Percentiles rank a stretch among this genome's conserved stretches.
Evolutionary conservation across 1,139 yeast genomes (phyloP).

Genomic region (Wickerhamomyces sp.): DNA sequence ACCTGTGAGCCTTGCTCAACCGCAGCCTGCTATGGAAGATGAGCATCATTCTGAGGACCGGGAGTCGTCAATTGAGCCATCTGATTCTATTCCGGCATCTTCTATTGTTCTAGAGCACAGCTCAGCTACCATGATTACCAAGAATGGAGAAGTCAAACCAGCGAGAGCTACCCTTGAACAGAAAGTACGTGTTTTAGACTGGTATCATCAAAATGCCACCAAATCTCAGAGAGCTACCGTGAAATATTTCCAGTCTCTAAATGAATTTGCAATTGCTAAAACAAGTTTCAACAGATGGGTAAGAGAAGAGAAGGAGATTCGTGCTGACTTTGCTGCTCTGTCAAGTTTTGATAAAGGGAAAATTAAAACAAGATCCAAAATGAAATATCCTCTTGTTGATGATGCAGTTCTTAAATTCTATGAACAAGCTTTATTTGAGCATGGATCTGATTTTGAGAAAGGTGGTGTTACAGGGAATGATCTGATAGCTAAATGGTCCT

Average conservation of each 20-base stretch:
- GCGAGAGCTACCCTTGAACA: constrained; percentile 34
- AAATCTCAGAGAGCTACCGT: constrained; percentile 30
- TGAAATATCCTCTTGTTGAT: constrained; percentile 25
- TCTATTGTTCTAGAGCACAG: too few relatives aligned
- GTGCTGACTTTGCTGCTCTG: constrained; percentile 9
- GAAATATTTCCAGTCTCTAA: constrained; percentile 24
- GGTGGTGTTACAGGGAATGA: constrained; percentile 22
- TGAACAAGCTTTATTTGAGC: constrained; percentile 29
- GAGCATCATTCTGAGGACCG: too few relatives aligned
- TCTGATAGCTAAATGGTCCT: constrained; percentile 27
- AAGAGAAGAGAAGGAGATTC: constrained; percentile 24
- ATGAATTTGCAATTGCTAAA: constrained; percentile 29
- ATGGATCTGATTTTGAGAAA: constrained; percentile 5
- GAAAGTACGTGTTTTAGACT: constrained; percentile 30
- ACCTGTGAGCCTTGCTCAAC: too few relatives aligned
- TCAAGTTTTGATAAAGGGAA: constrained; percentile 3
- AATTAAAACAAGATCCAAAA: constrained; percentile 2
- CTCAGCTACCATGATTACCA: too few relatives aligned
- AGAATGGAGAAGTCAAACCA: constrained; percentile 14
- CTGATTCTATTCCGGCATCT: too few relatives aligned
- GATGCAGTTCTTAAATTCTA: constrained; percentile 29
- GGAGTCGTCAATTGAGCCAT: too few relatives aligned
- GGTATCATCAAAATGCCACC: constrained; percentile 26
- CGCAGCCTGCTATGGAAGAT: too few relatives aligned
- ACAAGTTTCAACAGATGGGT: constrained; percentile 35